Evolutionary conservation across 805 yeast genomes (phyloP).

Genomic region (Lipomyces chichibuensis): DNA sequence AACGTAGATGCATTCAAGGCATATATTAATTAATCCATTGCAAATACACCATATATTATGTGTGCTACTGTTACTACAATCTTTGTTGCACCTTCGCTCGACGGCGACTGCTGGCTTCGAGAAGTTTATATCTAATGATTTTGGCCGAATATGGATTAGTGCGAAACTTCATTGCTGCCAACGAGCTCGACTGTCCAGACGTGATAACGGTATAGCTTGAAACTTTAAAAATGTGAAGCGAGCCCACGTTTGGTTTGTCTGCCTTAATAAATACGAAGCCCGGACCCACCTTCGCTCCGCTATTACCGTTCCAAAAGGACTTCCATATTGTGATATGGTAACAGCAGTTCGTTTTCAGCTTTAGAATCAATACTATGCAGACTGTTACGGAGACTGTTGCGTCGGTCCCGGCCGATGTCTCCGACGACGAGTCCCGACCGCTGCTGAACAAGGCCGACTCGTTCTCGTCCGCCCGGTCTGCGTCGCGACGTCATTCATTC

Average conservation of each 20-base stretch:
- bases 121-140: no score
- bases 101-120: not conserved
- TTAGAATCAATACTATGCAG: not conserved
- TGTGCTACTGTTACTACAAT: not conserved
- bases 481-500: slow-evolving; percentile 17
- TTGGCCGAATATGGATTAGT: not conserved
- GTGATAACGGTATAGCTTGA: not conserved
- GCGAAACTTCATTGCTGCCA: not conserved
- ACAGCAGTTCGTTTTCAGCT: not conserved
- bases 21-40: not conserved
- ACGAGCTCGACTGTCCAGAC: not conserved
- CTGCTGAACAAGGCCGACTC: slow-evolving; percentile 5
- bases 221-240: not conserved
- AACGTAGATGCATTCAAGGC: not conserved
- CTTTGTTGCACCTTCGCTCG: not conserved
- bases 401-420: not conserved
- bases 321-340: not conserved
- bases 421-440: slow-evolving; percentile 10
- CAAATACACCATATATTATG: not conserved
- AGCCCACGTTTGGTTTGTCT: not conserved
- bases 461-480: slow-evolving; percentile 12
- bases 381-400: not conserved
- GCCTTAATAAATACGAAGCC: not conserved
- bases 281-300: not conserved
- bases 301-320: not conserved